Evolutionary conservation across 1,284 basidiomycete genomes (phyloP), one percentile per base, ranked within the genome.

Genomic region (Coniferiporia weirii): DNA sequence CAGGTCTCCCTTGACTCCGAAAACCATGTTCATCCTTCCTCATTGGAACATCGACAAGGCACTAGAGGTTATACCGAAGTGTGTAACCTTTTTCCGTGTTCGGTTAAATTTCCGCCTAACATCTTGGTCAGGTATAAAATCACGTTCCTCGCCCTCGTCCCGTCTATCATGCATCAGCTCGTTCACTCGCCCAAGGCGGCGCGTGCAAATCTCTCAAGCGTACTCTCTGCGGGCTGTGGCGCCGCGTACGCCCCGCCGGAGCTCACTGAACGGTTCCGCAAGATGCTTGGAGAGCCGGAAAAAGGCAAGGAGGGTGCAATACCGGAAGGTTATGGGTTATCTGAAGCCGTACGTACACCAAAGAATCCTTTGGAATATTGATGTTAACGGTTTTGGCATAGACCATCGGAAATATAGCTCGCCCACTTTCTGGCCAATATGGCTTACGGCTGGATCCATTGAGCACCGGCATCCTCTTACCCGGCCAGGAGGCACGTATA

Each of bases 291-390:
- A n/a, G 47, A 59, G 0, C 79, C 83, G 74, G 85, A 84, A 85
- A 64, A 65, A 0, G 72, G 83, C n/a, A 44, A 59, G 0, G 79
- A 83, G 75, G 85, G 85, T 85, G 53, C 2, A 67, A 68, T 48
- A n/a, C 19, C 46, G 4, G 19, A 63, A 85, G 87, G 87, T 0
- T 91, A 87, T 65, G 89, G 89, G 13, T 82, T 91, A 77, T 88
- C 87, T 0, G 89, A 91, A 79, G 73, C 74, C 57, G 88, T 89
- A 68, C 61, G 83, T 69, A 27, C n/a, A 6, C 27, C 5, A 5
- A 27, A 27, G 27, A 27, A 27, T 27, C 27, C 27, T 27, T 27
- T 5, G 27, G 5, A 27, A 27, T 2, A 27, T 5, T 27, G 27
- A 5, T 27, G 27, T 27, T 27, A 27, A 27, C 27, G 27, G 27